Evolutionary conservation across 257 asterid species (phyloP).

Genomic region (Jaltomata sinuosa): DNA sequence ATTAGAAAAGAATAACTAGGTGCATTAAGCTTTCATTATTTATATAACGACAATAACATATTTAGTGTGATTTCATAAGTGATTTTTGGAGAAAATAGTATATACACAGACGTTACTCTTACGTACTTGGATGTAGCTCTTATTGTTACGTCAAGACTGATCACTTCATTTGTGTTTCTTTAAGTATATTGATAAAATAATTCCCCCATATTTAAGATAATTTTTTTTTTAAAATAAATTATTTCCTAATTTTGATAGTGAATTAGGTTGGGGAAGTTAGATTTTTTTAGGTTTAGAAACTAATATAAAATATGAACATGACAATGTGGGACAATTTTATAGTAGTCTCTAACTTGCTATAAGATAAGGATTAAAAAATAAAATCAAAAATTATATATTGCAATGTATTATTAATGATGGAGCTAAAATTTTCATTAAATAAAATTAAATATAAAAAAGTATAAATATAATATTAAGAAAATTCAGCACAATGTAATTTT

Average conservation of each 20-base stretch:
- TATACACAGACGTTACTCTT: no score
- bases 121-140: neutral
- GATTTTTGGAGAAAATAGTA: no score
- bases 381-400: no score
- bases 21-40: neutral
- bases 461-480: no score
- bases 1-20: neutral
- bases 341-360: neutral
- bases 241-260: neutral
- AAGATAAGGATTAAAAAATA: neutral
- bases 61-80: neutral
- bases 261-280: neutral
- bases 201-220: neutral
- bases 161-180: neutral
- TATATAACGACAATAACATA: neutral
- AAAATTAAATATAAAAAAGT: no score
- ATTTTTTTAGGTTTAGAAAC: neutral
- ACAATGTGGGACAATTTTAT: neutral
- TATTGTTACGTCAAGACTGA: neutral
- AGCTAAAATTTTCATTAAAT: no score
- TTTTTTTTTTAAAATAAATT: no score
- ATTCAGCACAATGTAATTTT: no score
- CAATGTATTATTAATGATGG: neutral
- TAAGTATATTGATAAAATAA: neutral
- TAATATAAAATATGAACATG: neutral